Evolutionary conservation across 306 rosid genomes (phyloP).

Genomic region (Aeschynomene evenia): DNA sequence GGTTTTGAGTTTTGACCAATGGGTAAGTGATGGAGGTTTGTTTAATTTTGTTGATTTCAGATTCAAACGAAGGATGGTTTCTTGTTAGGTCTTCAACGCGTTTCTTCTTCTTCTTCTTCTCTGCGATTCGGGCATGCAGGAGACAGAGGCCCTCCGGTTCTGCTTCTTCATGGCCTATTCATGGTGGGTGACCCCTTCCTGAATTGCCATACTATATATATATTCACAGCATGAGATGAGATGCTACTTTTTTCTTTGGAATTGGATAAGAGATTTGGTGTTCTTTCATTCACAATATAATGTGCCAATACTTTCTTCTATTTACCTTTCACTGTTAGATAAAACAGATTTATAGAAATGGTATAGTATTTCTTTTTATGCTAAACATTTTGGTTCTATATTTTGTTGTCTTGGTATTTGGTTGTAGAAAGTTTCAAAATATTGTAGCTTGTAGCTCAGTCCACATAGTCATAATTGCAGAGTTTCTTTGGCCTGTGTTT

Average conservation of each 20-base stretch:
- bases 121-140: conserved; percentile 22
- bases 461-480: neutral
- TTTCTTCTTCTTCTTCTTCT: conserved; percentile 60
- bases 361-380: neutral
- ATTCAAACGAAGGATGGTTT: conserved; percentile 78
- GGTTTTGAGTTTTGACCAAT: neutral
- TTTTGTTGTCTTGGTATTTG: neutral
- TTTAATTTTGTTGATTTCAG: conserved; percentile 33
- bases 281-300: neutral
- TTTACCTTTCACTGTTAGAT: neutral
- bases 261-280: neutral
- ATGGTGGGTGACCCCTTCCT: conserved; percentile 46
- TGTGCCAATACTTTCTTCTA: neutral
- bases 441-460: neutral
- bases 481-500: neutral
- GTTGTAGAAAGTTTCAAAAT: neutral
- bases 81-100: conserved; percentile 81
- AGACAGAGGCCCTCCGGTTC: conserved; percentile 63
- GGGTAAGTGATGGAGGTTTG: neutral
- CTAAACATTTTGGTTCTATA: neutral
- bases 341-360: neutral
- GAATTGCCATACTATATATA: neutral
- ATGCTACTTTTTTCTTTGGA: neutral
- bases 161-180: conserved; percentile 89
- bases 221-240: neutral